Conservation (phyloP, 129 eudicot species). For the Mikania micrantha region DNA sequence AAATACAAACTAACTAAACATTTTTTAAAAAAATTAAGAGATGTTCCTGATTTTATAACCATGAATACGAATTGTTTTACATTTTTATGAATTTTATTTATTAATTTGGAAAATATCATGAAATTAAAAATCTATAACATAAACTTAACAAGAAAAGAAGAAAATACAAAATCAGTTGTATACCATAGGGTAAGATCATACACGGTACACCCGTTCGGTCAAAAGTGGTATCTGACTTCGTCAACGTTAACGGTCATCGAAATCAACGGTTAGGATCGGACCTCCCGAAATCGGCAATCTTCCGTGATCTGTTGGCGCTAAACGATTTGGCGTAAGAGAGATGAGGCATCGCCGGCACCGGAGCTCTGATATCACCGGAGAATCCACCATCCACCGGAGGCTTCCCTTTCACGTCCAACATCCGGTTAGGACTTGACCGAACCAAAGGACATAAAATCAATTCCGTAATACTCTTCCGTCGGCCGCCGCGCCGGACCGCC, state of each 20-base stretch:
- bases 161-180: background rate
- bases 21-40: no score
- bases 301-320: slow-evolving; percentile 59
- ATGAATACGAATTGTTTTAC: no score
- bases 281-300: slow-evolving; percentile 75
- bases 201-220: no score
- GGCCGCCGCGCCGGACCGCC: slow-evolving; percentile 22
- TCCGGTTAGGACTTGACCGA: slow-evolving; percentile 49
- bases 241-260: slow-evolving; percentile 33
- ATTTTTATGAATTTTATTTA: background rate
- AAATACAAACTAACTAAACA: no score
- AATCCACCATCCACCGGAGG: slow-evolving; percentile 25
- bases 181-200: slow-evolving; percentile 25
- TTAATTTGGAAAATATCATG: background rate
- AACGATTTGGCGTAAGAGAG: slow-evolving; percentile 40
- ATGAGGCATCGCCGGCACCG: slow-evolving; percentile 45
- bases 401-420: slow-evolving; percentile 48
- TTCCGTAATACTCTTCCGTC: slow-evolving; percentile 25
- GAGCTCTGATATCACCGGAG: slow-evolving; percentile 35
- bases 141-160: background rate
- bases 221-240: slow-evolving; percentile 16
- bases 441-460: slow-evolving; percentile 61
- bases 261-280: slow-evolving; percentile 39
- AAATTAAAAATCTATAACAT: background rate
- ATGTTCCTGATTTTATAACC: no score